phyloP scores from a whole-genome alignment of 768 basidiomycete species.

The Exsudoporus frostii region DNA sequence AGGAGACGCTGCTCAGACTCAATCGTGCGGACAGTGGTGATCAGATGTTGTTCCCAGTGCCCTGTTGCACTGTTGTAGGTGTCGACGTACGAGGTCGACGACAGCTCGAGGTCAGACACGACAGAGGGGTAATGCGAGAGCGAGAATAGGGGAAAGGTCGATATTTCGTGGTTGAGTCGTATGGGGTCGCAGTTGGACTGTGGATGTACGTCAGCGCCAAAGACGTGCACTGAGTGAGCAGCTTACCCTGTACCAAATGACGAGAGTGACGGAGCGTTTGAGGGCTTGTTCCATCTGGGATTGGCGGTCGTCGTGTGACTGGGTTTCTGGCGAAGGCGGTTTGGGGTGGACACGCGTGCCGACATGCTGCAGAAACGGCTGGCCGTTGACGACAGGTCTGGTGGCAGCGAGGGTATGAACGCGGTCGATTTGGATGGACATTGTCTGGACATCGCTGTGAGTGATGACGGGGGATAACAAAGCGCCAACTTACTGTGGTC shows the following conservation, averaged over 20 bases:
- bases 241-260: slow-evolving; percentile 67
- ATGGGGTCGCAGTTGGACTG: slow-evolving; percentile 55
- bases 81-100: slow-evolving; percentile 54
- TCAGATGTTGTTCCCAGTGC: slow-evolving; percentile 68
- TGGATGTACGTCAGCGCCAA: slow-evolving; percentile 1
- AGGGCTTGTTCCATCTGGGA: slow-evolving; percentile 37
- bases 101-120: slow-evolving; percentile 53
- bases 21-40: slow-evolving; percentile 56
- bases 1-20: slow-evolving; percentile 58
- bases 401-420: slow-evolving; percentile 19
- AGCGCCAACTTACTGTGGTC: slow-evolving; percentile 7
- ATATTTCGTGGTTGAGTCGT: slow-evolving; percentile 52
- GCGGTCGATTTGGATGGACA: slow-evolving; percentile 31
- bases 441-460: slow-evolving; percentile 4
- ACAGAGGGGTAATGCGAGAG: slow-evolving; percentile 51
- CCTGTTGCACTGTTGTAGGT: slow-evolving; percentile 50
- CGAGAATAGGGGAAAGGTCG: slow-evolving; percentile 65
- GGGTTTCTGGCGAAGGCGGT: slow-evolving; percentile 9
- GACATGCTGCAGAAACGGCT: slow-evolving; percentile 12
- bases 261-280: slow-evolving; percentile 57
- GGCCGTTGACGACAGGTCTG: slow-evolving; percentile 4
- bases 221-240: not conserved
- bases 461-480: not conserved
- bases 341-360: slow-evolving; percentile 8
- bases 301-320: slow-evolving; percentile 23